These are phyloP conservation scores for Cunninghamia lanceolata DNA, from an alignment of 75 land plant species.

Conservation along the genomic window DNA sequence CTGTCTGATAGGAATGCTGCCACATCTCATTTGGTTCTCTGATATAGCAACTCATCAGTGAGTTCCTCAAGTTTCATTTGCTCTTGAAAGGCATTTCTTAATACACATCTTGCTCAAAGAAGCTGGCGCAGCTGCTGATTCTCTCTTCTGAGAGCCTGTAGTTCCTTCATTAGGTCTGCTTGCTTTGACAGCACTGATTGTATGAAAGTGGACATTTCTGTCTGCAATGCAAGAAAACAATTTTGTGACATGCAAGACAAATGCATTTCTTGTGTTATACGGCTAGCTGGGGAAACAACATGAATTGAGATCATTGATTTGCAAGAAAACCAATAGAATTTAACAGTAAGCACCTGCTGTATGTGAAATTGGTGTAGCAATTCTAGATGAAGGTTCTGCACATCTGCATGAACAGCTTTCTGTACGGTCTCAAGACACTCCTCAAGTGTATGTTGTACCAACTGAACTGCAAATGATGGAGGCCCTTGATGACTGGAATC, in stretches of 20 bases:
- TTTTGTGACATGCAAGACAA: neutral
- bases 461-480: slow-evolving; percentile 77
- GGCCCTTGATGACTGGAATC: slow-evolving; percentile 30
- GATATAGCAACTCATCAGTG: neutral
- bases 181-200: slow-evolving; percentile 56
- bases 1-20: neutral
- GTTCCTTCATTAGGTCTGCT: slow-evolving; percentile 73
- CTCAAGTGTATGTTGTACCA: slow-evolving; percentile 86
- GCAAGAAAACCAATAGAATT: neutral
- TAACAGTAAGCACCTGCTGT: slow-evolving; percentile 56
- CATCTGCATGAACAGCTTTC: slow-evolving; percentile 83
- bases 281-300: neutral
- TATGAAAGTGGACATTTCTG: slow-evolving; percentile 60
- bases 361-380: slow-evolving; percentile 90
- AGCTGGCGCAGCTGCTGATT: slow-evolving; percentile 84
- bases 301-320: neutral
- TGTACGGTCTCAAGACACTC: slow-evolving; percentile 81
- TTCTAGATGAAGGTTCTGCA: slow-evolving; percentile 92
- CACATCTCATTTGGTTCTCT: neutral
- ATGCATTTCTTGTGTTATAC: neutral
- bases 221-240: slow-evolving; percentile 31
- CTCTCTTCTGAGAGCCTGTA: slow-evolving; percentile 74
- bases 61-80: neutral
- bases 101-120: slow-evolving; percentile 35
- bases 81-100: neutral